phyloP scores from a whole-genome alignment of 1,284 basidiomycete genomes.

The Abortiporus biennis region DNA sequence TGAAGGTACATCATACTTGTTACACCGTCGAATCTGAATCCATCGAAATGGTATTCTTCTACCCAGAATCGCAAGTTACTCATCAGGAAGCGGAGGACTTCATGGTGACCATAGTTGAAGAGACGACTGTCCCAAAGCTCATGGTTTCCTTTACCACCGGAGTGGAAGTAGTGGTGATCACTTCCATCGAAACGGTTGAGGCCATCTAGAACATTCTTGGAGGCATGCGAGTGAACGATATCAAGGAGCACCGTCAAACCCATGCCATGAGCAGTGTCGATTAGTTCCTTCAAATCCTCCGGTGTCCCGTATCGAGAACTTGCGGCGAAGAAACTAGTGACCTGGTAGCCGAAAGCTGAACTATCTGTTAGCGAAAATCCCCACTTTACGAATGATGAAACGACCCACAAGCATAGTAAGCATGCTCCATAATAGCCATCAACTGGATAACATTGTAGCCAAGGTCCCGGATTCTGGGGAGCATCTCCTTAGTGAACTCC shows the following conservation, averaged over 20 bases:
- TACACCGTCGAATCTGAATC: constrained; percentile 97
- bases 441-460: constrained; percentile 98
- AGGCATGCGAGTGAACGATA: constrained; percentile 96
- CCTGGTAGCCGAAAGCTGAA: constrained; percentile 93
- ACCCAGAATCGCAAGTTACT: constrained; percentile 95
- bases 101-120: constrained; percentile 95
- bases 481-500: constrained; percentile 84
- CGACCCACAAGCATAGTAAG: constrained; percentile 91
- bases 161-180: constrained; percentile 97
- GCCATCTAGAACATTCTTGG: constrained; percentile 96
- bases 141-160: constrained; percentile 84
- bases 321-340: constrained; percentile 97
- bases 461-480: constrained; percentile 85
- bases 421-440: constrained; percentile 98
- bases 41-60: constrained; percentile 94
- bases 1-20: constrained; percentile 99
- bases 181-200: constrained; percentile 95
- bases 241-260: constrained; percentile 93
- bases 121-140: constrained; percentile 96
- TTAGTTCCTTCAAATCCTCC: constrained; percentile 91
- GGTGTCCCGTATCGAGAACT: constrained; percentile 93
- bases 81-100: constrained; percentile 91
- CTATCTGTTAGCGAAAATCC: constrained; percentile 9
- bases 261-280: constrained; percentile 92
- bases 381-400: constrained; percentile 4